Percentiles rank a stretch among this genome's conserved stretches.
Conservation (phyloP, 306 rosid genomes). For the Vachellia collinsii region DNA sequence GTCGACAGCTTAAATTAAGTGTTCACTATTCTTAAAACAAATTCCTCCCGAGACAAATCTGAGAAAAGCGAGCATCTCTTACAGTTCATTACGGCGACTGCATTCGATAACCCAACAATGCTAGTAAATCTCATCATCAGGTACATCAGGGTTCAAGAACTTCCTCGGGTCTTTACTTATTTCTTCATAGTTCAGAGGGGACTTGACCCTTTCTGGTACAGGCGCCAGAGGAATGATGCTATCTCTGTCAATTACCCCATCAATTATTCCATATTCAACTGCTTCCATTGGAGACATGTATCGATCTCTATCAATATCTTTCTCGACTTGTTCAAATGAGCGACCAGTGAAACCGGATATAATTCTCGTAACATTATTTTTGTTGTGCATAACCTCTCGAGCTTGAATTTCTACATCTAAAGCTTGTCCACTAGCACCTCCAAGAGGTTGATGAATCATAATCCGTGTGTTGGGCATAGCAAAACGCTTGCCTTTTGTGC, state of each 20-base stretch:
- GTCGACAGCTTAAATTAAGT: slow-evolving; percentile 17
- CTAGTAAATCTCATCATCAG: slow-evolving; percentile 93
- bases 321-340: slow-evolving; percentile 76
- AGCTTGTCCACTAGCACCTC: slow-evolving; percentile 99
- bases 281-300: slow-evolving; percentile 97
- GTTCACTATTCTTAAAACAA: slow-evolving; percentile 31
- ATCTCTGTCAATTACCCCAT: slow-evolving; percentile 86
- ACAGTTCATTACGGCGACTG: slow-evolving; percentile 5
- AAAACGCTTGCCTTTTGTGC: slow-evolving; percentile 94
- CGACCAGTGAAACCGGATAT: slow-evolving; percentile 79
- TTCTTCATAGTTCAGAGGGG: slow-evolving; percentile 51
- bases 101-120: slow-evolving; percentile 27
- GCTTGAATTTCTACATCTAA: slow-evolving; percentile 96
- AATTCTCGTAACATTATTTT: slow-evolving; percentile 69
- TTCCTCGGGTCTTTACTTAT: slow-evolving; percentile 65
- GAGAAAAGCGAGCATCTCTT: background rate
- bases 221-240: slow-evolving; percentile 80
- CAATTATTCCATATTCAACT: slow-evolving; percentile 91
- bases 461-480: slow-evolving; percentile 96
- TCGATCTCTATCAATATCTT: slow-evolving; percentile 85
- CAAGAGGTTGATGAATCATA: slow-evolving; percentile 93
- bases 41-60: slow-evolving; percentile 2
- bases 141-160: slow-evolving; percentile 75
- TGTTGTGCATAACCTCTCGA: slow-evolving; percentile 78
- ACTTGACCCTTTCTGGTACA: slow-evolving; percentile 74